Evolutionary conservation across 805 yeast genomes (phyloP), one percentile per base, ranked within the genome.

Genomic region (Lipomyces mesembrius): DNA sequence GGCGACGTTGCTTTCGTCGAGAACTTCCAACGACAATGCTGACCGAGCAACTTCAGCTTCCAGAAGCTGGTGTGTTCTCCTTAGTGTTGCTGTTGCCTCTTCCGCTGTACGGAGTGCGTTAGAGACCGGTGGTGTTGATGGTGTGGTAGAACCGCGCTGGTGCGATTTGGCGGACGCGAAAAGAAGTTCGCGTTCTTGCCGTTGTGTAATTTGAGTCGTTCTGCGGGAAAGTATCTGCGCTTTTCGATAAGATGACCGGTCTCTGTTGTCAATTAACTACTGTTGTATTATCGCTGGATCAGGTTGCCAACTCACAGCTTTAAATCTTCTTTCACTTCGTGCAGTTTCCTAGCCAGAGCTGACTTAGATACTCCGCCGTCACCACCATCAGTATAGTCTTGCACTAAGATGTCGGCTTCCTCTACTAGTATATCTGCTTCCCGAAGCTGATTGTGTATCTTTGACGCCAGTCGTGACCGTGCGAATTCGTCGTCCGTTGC

Each of bases 11-110:
- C 80, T 74, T 52, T 73, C 72, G 29, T 80, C 81, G n/a, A 80
- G 75, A 66, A 76, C 79, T 51, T 75, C 78, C 57, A 80, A 72
- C 61, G 80, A 79, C 51, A 79, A 66, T 51, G 74, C 74, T 2
- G 79, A 74, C 61, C 77, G 77, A 32, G 78, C 68, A n/a, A 79
- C 75, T 64, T 80, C 82, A 22, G 76, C 74, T 64, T 77, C 80
- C 43, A 81, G 80, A 74, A 80, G 65, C 27, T 67, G 72, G 58
- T 74, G 79, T 59, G 79, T 74, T 20, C 80, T 73, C 20, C 73
- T 69, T 57, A 77, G 71, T 11, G 75, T 70, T 22, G 69, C 65
- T 1, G 79, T 75, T 22, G 78, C 75, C 37, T 72, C 71, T 61
- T 75, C 75, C 35, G 77, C 72, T 20, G 63, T 68, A 59, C 59